A percentile compares a stretch with the other conserved stretches of the same genome.
phyloP scores from a whole-genome alignment of 768 basidiomycete species.

The Amanita rimosa region DNA sequence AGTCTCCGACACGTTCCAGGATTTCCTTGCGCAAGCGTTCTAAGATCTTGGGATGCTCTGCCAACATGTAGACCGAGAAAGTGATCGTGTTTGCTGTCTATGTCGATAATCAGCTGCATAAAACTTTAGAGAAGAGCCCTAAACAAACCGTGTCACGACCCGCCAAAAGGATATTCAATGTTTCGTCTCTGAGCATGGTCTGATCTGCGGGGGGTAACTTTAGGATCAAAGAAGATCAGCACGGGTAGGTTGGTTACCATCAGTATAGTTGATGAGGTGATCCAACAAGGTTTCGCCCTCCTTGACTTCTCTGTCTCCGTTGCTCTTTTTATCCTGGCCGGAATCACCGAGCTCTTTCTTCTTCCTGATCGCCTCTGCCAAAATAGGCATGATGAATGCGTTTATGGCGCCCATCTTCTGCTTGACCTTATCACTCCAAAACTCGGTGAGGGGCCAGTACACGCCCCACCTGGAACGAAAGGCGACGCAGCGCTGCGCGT shows the following conservation, averaged over 20 bases:
- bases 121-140: neutral
- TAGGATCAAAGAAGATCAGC: neutral
- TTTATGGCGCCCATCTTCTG: slow-evolving; percentile 32
- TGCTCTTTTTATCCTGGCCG: slow-evolving; percentile 2
- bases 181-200: slow-evolving; percentile 30
- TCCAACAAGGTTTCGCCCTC: slow-evolving; percentile 36
- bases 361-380: slow-evolving; percentile 31
- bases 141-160: slow-evolving; percentile 40
- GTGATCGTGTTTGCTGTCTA: slow-evolving; percentile 31
- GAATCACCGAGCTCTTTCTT: slow-evolving; percentile 12
- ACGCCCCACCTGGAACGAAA: slow-evolving; percentile 25
- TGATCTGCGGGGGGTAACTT: slow-evolving; percentile 10
- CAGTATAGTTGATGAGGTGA: slow-evolving; percentile 39
- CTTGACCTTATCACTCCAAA: slow-evolving; percentile 34
- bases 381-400: slow-evolving; percentile 37
- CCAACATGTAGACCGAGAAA: slow-evolving; percentile 31
- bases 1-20: slow-evolving; percentile 24
- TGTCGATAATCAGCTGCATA: neutral
- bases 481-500: slow-evolving; percentile 27
- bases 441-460: slow-evolving; percentile 27
- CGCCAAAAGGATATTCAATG: slow-evolving; percentile 44
- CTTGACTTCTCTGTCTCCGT: slow-evolving; percentile 16
- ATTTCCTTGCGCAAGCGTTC: slow-evolving; percentile 30
- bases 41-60: slow-evolving; percentile 30
- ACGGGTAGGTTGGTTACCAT: slow-evolving; percentile 22